Evolutionary conservation across 768 basidiomycete genomes (phyloP).

Genomic region (Tricholoma sp.): DNA sequence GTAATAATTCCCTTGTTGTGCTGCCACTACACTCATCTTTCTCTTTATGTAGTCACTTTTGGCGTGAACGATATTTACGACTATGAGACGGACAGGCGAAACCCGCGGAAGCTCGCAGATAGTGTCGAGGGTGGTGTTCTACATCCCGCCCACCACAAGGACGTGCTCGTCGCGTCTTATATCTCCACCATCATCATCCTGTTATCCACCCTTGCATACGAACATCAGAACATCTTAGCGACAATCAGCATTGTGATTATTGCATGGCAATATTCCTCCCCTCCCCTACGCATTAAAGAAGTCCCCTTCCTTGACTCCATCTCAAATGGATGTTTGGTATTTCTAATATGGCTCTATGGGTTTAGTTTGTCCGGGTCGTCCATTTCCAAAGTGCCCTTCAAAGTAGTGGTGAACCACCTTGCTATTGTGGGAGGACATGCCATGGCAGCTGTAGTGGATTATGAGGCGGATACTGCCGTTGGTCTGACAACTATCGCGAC

Average conservation of each 20-base stretch:
- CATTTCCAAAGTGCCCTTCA: conserved; percentile 1
- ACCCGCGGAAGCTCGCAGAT: conserved; percentile 10
- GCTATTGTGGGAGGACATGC: no score
- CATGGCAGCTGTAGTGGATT: no score
- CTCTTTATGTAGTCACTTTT: conserved; percentile 5
- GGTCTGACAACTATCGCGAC: no score
- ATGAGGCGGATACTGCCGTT: no score
- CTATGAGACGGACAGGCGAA: conserved; percentile 11
- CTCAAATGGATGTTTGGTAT: not conserved
- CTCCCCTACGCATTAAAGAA: not conserved
- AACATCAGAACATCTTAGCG: not conserved
- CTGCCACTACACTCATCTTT: not conserved
- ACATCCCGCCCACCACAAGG: not conserved
- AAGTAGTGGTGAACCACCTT: not conserved
- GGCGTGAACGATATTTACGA: conserved; percentile 14
- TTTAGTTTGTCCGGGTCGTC: conserved; percentile 5
- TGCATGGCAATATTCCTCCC: not conserved
- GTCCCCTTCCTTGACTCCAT: not conserved
- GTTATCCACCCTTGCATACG: not conserved
- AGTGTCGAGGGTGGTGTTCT: conserved; percentile 10
- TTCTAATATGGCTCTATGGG: not conserved
- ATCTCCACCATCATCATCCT: not conserved
- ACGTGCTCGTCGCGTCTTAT: not conserved
- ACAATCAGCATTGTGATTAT: not conserved
- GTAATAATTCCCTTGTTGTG: no score